phyloP scores from a whole-genome alignment of 306 rosid species.

The Abrus precatorius region DNA sequence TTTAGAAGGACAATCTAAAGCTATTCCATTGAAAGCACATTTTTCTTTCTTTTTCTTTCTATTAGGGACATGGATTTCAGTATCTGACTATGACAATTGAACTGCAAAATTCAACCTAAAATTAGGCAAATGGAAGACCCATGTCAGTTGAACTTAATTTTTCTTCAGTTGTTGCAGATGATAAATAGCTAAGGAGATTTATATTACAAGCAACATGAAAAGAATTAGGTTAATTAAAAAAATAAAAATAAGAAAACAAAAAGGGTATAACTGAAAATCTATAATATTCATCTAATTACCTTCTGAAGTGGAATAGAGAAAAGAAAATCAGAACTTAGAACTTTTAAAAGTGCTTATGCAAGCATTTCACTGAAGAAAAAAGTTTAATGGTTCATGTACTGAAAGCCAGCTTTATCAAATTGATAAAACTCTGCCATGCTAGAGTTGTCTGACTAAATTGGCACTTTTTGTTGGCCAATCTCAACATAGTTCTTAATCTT shows the following conservation, averaged over 20 bases:
- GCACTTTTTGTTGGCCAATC: conserved; percentile 42
- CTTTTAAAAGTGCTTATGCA: conserved; percentile 41
- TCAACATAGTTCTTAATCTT: background rate
- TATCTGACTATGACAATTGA: conserved; percentile 55
- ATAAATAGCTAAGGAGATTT: conserved; percentile 30
- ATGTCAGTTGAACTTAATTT: conserved; percentile 30
- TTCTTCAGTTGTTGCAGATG: conserved; percentile 30
- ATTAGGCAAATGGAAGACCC: conserved; percentile 41
- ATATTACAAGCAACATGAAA: conserved; percentile 40
- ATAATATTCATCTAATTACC: background rate
- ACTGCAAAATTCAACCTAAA: conserved; percentile 34
- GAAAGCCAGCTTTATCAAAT: conserved; percentile 29
- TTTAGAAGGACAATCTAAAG: conserved; percentile 48
- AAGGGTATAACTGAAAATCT: background rate
- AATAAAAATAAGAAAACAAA: background rate
- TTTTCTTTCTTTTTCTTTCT: conserved; percentile 33
- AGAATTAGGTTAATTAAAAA: background rate
- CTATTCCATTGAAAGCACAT: conserved; percentile 34
- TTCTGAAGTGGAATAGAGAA: background rate
- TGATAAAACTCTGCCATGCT: conserved; percentile 20
- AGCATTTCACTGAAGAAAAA: conserved; percentile 43
- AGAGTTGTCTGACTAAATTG: conserved; percentile 10
- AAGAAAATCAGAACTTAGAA: background rate
- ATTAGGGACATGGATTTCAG: conserved; percentile 49
- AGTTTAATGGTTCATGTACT: conserved; percentile 40